Conservation (phyloP, 169 alveolate genomes). For the Eimeria brunetti region DNA sequence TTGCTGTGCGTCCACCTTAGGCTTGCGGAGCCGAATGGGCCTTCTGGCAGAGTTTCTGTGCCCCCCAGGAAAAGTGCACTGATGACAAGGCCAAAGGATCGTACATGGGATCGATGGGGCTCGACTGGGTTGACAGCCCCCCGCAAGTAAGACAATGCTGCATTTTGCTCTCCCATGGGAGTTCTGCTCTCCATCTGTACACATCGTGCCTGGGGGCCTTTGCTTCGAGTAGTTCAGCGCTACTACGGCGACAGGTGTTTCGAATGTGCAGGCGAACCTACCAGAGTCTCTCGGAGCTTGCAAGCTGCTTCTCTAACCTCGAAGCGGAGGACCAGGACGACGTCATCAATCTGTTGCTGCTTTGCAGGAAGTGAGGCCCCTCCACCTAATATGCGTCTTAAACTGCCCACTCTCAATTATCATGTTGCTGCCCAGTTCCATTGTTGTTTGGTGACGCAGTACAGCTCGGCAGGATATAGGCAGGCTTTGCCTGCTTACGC, state of each 20-base stretch:
- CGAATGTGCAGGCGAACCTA: slow-evolving; percentile 82
- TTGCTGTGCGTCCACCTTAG: not conserved
- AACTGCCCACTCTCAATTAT: not conserved
- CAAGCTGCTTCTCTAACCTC: slow-evolving; percentile 83
- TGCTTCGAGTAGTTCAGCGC: not conserved
- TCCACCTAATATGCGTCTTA: not conserved
- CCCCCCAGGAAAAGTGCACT: slow-evolving; percentile 18
- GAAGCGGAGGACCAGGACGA: slow-evolving; percentile 86
- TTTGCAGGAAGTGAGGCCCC: slow-evolving; percentile 82
- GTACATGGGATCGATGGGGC: slow-evolving; percentile 75
- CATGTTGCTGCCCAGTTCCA: not conserved
- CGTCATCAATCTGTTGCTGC: slow-evolving; percentile 81
- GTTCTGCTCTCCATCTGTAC: not conserved
- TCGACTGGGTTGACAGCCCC: slow-evolving; percentile 73
- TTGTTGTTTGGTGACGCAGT: not conserved
- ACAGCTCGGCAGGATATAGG: not conserved
- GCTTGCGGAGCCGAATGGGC: slow-evolving; percentile 28
- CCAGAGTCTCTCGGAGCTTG: slow-evolving; percentile 85
- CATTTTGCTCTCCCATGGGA: not conserved
- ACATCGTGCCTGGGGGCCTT: not conserved
- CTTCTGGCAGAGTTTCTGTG: slow-evolving; percentile 10
- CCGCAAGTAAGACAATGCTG: not conserved
- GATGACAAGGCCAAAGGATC: slow-evolving; percentile 59
- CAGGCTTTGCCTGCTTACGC: not conserved
- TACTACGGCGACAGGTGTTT: not conserved